phyloP scores from a whole-genome alignment of 1,284 basidiomycete genomes.

The Apiotrichum siamense region DNA sequence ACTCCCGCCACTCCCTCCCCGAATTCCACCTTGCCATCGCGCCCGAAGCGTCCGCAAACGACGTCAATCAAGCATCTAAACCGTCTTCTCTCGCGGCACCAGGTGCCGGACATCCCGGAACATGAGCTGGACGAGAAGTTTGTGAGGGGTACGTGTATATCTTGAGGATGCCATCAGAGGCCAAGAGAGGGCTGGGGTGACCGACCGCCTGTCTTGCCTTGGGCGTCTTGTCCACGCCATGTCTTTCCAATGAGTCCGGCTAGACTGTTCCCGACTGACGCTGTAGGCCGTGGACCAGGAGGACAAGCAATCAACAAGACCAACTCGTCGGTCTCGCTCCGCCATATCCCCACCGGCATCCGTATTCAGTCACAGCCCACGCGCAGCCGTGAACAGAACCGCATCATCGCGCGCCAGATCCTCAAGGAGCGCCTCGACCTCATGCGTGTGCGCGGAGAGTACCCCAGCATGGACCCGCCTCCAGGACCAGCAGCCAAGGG shows the following conservation, averaged over 20 bases:
- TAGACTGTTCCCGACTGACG: background rate
- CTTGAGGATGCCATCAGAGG: too few relatives aligned
- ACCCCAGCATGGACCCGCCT: too few relatives aligned
- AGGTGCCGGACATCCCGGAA: constrained; percentile 32
- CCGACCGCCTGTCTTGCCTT: too few relatives aligned
- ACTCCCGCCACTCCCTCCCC: constrained; percentile 16
- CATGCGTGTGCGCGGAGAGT: constrained; percentile 24
- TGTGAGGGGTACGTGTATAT: constrained; percentile 35
- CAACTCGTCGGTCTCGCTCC: constrained; percentile 46
- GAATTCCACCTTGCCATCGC: constrained; percentile 4
- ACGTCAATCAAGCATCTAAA: constrained; percentile 40
- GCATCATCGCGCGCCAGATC: constrained; percentile 44
- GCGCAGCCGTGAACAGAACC: constrained; percentile 46
- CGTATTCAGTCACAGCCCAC: constrained; percentile 49
- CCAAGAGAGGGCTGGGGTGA: background rate
- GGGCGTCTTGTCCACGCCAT: too few relatives aligned
- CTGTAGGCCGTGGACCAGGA: constrained; percentile 46
- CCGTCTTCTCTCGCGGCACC: constrained; percentile 26
- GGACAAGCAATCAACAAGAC: constrained; percentile 51
- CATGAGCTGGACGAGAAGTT: constrained; percentile 45
- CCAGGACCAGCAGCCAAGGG: background rate
- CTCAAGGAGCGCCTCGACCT: constrained; percentile 41
- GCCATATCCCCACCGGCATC: constrained; percentile 48
- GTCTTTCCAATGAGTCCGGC: too few relatives aligned
- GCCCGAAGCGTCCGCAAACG: background rate